Evolutionary conservation across 257 asterid genomes (phyloP), one percentile per base, ranked within the genome.

Genomic region (Primulina huaijiensis): DNA sequence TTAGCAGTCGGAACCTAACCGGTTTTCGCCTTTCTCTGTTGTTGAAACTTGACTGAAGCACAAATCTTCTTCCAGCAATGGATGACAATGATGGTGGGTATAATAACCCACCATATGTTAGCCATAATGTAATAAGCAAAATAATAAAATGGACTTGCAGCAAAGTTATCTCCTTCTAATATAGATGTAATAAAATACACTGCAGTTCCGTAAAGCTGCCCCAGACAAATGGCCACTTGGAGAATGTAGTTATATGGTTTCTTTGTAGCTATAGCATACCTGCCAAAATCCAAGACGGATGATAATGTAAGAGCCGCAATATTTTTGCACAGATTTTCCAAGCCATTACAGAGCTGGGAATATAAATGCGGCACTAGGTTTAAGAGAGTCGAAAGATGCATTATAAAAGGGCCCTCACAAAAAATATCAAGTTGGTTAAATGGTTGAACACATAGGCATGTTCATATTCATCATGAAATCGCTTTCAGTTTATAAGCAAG

Each of bases 151-250:
- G 66, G 58, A 74, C 69, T 82, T 16, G 83, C 73, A 1, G 99
- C 90, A 50, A 94, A 89, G 78, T 94, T 82, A 60, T 94, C 96
- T 43, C 99, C 97, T 6, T 93, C 99, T 87, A 93, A 75, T 43
- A 71, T 0, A 59, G 99, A 75, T 5, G 96, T 87, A 5, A 86
- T 62, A 75, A 85, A 94, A 73, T 90, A 94, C 65, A 91, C 83
- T 5, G 72, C 76, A 34, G 97, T 88, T 50, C 97, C 97, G 7
- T 94, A 94, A 19, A 94, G 95, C 82, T 94, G 97, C 16, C 95
- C 96, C 73, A 94, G 61, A 37, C 90, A 94, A 68, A 94, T 87
- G 66, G 96, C 86, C 57, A 89, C 60, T 74, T 94, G 99, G 68
- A 94, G 96, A 57, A 81, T 72, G 77, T 85, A 74, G 64, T 85